Base-by-base conservation (phyloP, 169 alveolate species). In the Babesia sp. region DNA sequence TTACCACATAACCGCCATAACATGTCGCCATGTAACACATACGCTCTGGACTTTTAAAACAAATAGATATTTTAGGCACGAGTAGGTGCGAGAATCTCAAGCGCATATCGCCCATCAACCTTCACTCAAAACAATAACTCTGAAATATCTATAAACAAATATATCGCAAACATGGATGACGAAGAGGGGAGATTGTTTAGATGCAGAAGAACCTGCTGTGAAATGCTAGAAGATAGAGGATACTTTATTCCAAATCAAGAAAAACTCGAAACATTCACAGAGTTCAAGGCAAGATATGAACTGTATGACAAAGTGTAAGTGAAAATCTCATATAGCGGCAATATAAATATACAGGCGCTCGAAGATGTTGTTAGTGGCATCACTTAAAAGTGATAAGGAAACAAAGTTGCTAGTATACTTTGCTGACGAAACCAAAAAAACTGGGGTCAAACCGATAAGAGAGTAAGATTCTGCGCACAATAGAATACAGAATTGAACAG, bases 371-470 rank as follows among this genome's bases (percentile, higher is more conserved):
- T 71, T 91, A 84, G 94, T 90, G 24, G 94, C 95, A 20, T 88
- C 93, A 11, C 93, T 76, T 48, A 93, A 81, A 60, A 87, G 81
- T 22, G 97, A 94, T 68, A 73, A 93, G 42, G 91, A 88, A 42
- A 76, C 94, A 33, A 86, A 91, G 68, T 75, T 94, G 18, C 81
- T 94, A 39, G 96, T 92, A 37, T 93, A 92, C 79, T 94, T 94
- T 78, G 96, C 96, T 8, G 98, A 94, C 63, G 98, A 94, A 57
- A 86, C 90, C 61, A 94, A 91, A 80, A 93, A 93, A 61, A 94
- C 96, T 9, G 98, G 98, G 11, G 98, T 95, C 34, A 94, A 94
- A 71, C 97, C 98, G 3, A 91, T 95, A 64, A 90, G 97, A 74
- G 96, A 92, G 96, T 92, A 63, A 48, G 79, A 42, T 26, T n/a